phyloP scores from a whole-genome alignment of 495 filamentous ascomycete genomes.

The Trichoderma asperelloides region DNA sequence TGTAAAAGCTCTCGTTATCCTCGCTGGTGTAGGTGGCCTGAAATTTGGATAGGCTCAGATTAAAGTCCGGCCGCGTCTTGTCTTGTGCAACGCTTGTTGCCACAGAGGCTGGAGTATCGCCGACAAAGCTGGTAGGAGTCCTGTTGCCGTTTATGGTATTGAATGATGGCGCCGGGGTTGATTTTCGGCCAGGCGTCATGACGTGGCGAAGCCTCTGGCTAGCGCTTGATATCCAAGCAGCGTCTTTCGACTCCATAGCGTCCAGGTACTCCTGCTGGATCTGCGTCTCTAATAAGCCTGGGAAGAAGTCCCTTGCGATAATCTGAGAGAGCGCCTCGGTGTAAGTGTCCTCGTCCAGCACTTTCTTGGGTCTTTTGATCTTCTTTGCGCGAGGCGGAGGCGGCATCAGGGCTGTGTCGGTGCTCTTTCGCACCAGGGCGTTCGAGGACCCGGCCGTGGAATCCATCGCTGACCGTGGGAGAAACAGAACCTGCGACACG shows the following conservation, averaged over 20 bases:
- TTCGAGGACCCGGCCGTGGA: slow-evolving; percentile 16
- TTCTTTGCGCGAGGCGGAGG: slow-evolving; percentile 82
- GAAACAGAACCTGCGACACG: neutral
- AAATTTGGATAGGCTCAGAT: slow-evolving; percentile 73
- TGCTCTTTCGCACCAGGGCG: slow-evolving; percentile 55
- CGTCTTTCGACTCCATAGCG: slow-evolving; percentile 75
- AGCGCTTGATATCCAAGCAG: slow-evolving; percentile 77
- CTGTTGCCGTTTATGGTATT: slow-evolving; percentile 22
- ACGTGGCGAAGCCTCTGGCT: slow-evolving; percentile 62
- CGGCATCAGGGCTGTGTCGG: slow-evolving; percentile 73
- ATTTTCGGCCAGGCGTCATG: slow-evolving; percentile 65
- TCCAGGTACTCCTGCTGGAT: slow-evolving; percentile 87
- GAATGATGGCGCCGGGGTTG: slow-evolving; percentile 29
- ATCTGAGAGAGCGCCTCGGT: slow-evolving; percentile 86
- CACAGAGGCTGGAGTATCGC: slow-evolving; percentile 61
- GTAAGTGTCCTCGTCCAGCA: slow-evolving; percentile 92
- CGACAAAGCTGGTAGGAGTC: slow-evolving; percentile 46
- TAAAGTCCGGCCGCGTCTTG: slow-evolving; percentile 57
- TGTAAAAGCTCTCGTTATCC: slow-evolving; percentile 94
- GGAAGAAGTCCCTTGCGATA: slow-evolving; percentile 95
- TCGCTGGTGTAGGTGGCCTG: slow-evolving; percentile 92
- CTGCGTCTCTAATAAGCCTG: slow-evolving; percentile 76
- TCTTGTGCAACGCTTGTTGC: slow-evolving; percentile 20
- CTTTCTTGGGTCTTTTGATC: slow-evolving; percentile 83
- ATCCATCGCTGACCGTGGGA: slow-evolving; percentile 21